Conservation (phyloP, 179 eudicot species). For the Gypsophila paniculata region DNA sequence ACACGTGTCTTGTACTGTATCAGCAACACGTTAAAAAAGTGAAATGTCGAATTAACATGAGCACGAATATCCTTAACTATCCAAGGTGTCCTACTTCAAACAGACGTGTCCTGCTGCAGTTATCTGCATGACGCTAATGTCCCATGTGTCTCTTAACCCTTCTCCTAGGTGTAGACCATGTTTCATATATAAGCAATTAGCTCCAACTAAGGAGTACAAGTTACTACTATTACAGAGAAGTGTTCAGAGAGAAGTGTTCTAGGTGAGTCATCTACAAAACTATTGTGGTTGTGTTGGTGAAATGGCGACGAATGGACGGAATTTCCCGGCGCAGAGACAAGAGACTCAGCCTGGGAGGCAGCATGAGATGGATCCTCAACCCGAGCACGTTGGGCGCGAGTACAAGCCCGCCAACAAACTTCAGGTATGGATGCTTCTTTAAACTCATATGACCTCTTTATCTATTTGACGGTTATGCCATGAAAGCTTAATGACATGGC, state of each 20-base stretch:
- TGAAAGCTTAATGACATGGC: no score
- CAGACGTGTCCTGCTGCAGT: slow-evolving; percentile 24
- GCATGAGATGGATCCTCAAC: slow-evolving; percentile 68
- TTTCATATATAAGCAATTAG: neutral
- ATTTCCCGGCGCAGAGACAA: slow-evolving; percentile 64
- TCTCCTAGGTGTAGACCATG: neutral
- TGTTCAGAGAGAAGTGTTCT: neutral
- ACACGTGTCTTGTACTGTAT: no score
- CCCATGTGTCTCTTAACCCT: neutral
- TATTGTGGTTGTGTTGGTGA: neutral
- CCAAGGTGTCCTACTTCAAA: slow-evolving; percentile 5
- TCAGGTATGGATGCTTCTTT: slow-evolving; percentile 28
- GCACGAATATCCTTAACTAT: neutral
- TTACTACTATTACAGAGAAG: neutral
- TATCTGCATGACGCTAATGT: slow-evolving; percentile 23
- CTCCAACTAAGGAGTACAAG: slow-evolving; percentile 5
- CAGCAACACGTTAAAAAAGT: no score
- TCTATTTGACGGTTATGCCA: no score
- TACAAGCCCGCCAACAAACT: slow-evolving; percentile 76
- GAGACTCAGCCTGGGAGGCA: slow-evolving; percentile 70
- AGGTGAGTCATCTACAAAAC: neutral
- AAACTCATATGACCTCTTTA: neutral
- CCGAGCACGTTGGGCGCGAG: slow-evolving; percentile 26
- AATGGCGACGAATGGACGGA: slow-evolving; percentile 39
- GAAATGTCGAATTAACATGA: no score